These are phyloP conservation scores for Daldinia caldariorum DNA, from an alignment of 495 filamentous ascomycete genomes.

Conservation along the genomic window DNA sequence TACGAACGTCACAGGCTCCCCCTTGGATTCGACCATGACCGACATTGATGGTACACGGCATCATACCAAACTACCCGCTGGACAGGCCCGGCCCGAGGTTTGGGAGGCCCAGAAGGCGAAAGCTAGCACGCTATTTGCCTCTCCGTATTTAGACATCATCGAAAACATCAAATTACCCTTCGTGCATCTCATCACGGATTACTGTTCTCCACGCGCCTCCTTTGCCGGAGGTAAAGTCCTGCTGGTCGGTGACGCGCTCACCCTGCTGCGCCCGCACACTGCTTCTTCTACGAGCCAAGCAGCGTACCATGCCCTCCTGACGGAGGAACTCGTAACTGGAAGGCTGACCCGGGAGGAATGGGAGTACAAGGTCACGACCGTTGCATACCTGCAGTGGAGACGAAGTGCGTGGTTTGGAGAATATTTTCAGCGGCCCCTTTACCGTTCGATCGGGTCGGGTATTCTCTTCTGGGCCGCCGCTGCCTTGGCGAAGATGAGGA, in stretches of 20 bases:
- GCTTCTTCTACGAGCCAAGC: constrained; percentile 6
- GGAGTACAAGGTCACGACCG: neutral
- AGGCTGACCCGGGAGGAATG: neutral
- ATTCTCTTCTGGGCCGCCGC: neutral
- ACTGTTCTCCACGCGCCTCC: constrained; percentile 51
- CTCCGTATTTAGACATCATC: neutral
- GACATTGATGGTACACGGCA: neutral
- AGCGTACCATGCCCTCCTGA: neutral
- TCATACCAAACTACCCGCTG: neutral
- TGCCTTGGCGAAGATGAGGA: neutral
- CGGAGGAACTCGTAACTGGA: neutral
- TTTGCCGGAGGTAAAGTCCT: constrained; percentile 59
- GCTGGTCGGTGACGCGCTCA: constrained; percentile 63
- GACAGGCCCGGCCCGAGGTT: neutral
- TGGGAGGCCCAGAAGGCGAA: neutral
- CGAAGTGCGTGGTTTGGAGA: neutral
- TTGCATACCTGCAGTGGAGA: neutral
- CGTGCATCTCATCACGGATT: constrained; percentile 62
- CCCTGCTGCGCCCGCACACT: constrained; percentile 19
- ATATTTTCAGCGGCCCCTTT: neutral
- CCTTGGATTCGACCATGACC: neutral
- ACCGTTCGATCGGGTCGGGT: neutral
- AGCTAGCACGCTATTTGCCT: neutral
- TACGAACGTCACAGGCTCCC: constrained; percentile 54
- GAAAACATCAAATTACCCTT: constrained; percentile 46